Evolutionary conservation across 768 basidiomycete genomes (phyloP).

Genomic region (Trametes meyenii): DNA sequence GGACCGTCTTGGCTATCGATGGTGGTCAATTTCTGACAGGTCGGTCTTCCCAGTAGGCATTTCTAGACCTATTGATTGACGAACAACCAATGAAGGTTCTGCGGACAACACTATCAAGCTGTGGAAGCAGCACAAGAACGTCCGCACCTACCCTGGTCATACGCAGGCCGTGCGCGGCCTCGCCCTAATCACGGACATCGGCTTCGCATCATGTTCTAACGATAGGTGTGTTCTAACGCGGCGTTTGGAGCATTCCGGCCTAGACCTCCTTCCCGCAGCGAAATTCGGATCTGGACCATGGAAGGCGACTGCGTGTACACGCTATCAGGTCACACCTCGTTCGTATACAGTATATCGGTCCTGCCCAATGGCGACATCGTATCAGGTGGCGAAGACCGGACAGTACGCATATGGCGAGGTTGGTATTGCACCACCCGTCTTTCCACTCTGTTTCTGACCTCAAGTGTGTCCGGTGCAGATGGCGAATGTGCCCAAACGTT

Average conservation of each 20-base stretch:
- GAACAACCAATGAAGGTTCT: slow-evolving; percentile 55
- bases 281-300: slow-evolving; percentile 91
- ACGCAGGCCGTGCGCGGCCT: slow-evolving; percentile 90
- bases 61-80: not conserved
- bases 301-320: slow-evolving; percentile 76
- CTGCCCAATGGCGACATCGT: slow-evolving; percentile 83
- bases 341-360: slow-evolving; percentile 88
- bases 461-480: slow-evolving; percentile 46
- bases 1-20: slow-evolving; percentile 85
- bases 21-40: slow-evolving; percentile 83
- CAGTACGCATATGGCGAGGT: slow-evolving; percentile 91
- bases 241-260: slow-evolving; percentile 5
- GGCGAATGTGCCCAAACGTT: slow-evolving; percentile 89
- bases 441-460: slow-evolving; percentile 4
- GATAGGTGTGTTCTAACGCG: slow-evolving; percentile 63
- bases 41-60: slow-evolving; percentile 35
- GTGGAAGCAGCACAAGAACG: slow-evolving; percentile 75
- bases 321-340: slow-evolving; percentile 94
- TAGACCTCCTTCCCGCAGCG: slow-evolving; percentile 47
- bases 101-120: slow-evolving; percentile 94
- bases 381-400: slow-evolving; percentile 93
- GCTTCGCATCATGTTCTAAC: slow-evolving; percentile 95
- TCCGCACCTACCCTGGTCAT: slow-evolving; percentile 84
- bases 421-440: slow-evolving; percentile 28
- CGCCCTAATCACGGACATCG: slow-evolving; percentile 77